A percentile compares a stretch with the other conserved stretches of the same genome.
phyloP scores from a whole-genome alignment of 805 yeast genomes.

The Nakazawaea peltata region DNA sequence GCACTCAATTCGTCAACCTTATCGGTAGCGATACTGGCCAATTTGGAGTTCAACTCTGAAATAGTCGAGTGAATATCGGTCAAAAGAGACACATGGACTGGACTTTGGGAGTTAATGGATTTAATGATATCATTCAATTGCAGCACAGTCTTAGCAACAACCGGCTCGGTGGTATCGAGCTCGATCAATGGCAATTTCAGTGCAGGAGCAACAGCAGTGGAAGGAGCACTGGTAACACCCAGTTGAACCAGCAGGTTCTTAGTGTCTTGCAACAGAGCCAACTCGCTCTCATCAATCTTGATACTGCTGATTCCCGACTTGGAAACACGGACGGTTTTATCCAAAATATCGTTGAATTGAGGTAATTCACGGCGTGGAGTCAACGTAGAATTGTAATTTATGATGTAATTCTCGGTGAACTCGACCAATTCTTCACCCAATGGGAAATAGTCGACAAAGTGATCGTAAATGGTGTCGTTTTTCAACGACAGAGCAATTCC shows the following conservation, averaged over 20 bases:
- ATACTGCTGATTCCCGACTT: conserved; percentile 29
- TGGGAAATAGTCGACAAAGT: conserved; percentile 58
- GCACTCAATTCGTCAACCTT: conserved; percentile 16
- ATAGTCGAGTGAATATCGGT: conserved; percentile 17
- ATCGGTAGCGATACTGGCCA: conserved; percentile 17
- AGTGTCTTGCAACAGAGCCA: conserved; percentile 9
- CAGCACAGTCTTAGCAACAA: conserved; percentile 25
- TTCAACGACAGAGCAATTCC: conserved; percentile 53
- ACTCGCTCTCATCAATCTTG: conserved; percentile 19
- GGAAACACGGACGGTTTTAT: conserved; percentile 29
- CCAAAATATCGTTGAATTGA: conserved; percentile 27
- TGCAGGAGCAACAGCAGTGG: conserved; percentile 11
- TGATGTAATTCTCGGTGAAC: conserved; percentile 29
- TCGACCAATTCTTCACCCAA: conserved; percentile 49
- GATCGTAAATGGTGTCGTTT: conserved; percentile 52
- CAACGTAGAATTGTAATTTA: conserved; percentile 11
- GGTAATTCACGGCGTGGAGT: conserved; percentile 15
- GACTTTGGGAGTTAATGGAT: conserved; percentile 17
- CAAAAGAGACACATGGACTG: conserved; percentile 16
- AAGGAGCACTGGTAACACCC: conserved; percentile 9
- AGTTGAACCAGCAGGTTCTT: not conserved
- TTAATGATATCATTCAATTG: conserved; percentile 27
- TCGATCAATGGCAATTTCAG: conserved; percentile 22
- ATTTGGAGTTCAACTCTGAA: conserved; percentile 13
- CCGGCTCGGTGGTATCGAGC: conserved; percentile 21